A percentile compares a stretch with the other conserved stretches of the same genome.
phyloP scores from a whole-genome alignment of 495 filamentous ascomycete genomes.

The Tuber microsphaerosporum region DNA sequence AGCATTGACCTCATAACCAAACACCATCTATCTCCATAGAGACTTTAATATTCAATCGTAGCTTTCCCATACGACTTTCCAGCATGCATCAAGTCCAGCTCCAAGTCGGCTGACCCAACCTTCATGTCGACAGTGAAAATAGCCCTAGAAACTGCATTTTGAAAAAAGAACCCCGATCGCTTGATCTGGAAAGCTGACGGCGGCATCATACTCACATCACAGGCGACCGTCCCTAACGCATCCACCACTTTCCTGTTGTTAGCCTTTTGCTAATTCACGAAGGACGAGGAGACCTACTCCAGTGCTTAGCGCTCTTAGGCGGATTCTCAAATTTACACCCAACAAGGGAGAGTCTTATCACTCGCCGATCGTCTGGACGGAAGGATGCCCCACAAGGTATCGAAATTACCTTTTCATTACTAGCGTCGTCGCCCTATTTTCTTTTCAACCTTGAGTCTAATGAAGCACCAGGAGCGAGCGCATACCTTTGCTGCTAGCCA shows the following conservation, averaged over 20 bases:
- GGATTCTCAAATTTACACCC: conserved; percentile 9
- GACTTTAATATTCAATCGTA: conserved; percentile 12
- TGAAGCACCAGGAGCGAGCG: neutral
- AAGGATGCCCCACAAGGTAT: conserved; percentile 10
- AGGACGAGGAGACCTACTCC: neutral
- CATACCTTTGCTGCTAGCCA: conserved; percentile 33
- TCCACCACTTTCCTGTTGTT: conserved; percentile 11
- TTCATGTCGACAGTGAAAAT: conserved; percentile 15
- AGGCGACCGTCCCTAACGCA: conserved; percentile 7
- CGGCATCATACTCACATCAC: conserved; percentile 9
- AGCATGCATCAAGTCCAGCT: neutral
- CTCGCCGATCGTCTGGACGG: neutral
- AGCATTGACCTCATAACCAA: neutral
- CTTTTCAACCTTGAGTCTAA: neutral
- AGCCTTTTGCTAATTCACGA: neutral
- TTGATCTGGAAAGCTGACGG: conserved; percentile 9
- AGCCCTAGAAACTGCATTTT: neutral
- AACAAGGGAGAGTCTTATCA: neutral
- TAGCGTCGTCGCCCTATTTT: conserved; percentile 21
- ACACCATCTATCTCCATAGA: neutral
- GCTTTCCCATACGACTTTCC: conserved; percentile 5
- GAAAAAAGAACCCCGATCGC: neutral
- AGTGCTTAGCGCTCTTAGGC: conserved; percentile 13
- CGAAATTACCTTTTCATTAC: conserved; percentile 10
- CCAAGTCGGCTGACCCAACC: conserved; percentile 6